These are phyloP conservation scores for Starmerella floricola DNA, from an alignment of 805 yeast genomes.

Conservation along the genomic window DNA sequence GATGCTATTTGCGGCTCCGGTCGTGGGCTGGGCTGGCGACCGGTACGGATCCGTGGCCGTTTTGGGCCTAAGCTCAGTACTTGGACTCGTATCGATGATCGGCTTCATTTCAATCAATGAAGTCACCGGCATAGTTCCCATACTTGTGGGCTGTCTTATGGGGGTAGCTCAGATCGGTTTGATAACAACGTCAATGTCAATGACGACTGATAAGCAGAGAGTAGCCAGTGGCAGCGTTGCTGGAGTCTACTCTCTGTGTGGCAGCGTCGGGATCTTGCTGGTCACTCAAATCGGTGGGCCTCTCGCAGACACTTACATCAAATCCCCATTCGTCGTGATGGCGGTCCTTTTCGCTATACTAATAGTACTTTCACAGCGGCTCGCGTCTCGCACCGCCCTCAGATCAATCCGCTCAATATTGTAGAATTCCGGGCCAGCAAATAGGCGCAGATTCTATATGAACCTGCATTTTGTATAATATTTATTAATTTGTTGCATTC, in stretches of 20 bases:
- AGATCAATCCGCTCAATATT: slow-evolving; percentile 11
- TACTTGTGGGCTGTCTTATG: slow-evolving; percentile 35
- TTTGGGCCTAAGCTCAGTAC: slow-evolving; percentile 25
- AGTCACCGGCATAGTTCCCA: slow-evolving; percentile 31
- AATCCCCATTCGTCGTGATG: slow-evolving; percentile 47
- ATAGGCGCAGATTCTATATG: too few relatives aligned
- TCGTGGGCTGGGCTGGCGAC: slow-evolving; percentile 51
- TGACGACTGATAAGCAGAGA: slow-evolving; percentile 38
- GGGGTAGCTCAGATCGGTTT: slow-evolving; percentile 55
- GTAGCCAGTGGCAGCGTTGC: slow-evolving; percentile 49
- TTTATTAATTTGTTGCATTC: too few relatives aligned
- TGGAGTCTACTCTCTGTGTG: slow-evolving; percentile 57
- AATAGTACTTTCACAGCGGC: slow-evolving; percentile 2
- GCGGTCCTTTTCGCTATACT: slow-evolving; percentile 31
- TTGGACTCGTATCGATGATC: slow-evolving; percentile 20
- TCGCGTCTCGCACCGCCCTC: slow-evolving; percentile 8
- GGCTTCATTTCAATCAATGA: slow-evolving; percentile 21
- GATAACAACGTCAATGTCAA: slow-evolving; percentile 51
- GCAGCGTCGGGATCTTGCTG: slow-evolving; percentile 54
- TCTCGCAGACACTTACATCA: slow-evolving; percentile 44
- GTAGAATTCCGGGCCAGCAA: too few relatives aligned
- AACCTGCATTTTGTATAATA: too few relatives aligned
- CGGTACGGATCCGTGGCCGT: slow-evolving; percentile 30
- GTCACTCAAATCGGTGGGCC: slow-evolving; percentile 51
- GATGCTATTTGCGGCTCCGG: slow-evolving; percentile 49